Conservation (phyloP, 495 filamentous ascomycete genomes). For the Aspergillus saccharolyticus region DNA sequence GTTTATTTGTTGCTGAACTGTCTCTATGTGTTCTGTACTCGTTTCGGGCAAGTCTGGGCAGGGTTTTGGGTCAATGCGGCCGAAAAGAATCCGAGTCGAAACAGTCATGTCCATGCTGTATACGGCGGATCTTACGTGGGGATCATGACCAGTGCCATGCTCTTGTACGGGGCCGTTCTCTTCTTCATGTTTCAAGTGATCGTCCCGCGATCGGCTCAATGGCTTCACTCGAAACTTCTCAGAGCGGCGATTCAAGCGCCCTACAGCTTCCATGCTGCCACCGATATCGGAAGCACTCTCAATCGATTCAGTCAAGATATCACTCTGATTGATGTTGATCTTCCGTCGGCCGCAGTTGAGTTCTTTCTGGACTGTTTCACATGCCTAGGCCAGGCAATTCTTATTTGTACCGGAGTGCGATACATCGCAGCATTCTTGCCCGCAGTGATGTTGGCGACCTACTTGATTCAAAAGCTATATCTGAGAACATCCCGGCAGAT, state of each 20-base stretch:
- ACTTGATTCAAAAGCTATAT: slow-evolving; percentile 49
- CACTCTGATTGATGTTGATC: slow-evolving; percentile 46
- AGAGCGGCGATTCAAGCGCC: slow-evolving; percentile 23
- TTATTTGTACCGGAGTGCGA: slow-evolving; percentile 34
- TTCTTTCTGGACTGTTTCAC: background rate
- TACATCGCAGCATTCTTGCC: slow-evolving; percentile 40
- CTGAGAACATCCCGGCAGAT: slow-evolving; percentile 55
- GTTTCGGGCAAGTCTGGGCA: slow-evolving; percentile 1
- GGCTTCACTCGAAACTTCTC: background rate
- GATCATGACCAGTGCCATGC: background rate
- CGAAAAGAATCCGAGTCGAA: background rate
- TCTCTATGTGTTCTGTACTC: slow-evolving; percentile 1
- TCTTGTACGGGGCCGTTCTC: background rate
- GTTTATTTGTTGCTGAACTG: background rate
- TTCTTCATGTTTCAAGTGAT: slow-evolving; percentile 3
- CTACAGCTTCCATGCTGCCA: slow-evolving; percentile 43
- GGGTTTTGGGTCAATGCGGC: background rate
- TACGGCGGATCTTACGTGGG: background rate
- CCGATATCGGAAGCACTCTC: slow-evolving; percentile 13
- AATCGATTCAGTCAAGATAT: slow-evolving; percentile 37
- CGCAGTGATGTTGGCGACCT: slow-evolving; percentile 32
- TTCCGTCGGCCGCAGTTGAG: slow-evolving; percentile 29
- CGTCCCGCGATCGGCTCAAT: background rate
- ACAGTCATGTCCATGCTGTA: background rate
- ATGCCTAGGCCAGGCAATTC: slow-evolving; percentile 35